A percentile compares a stretch with the other conserved stretches of the same genome.
These are phyloP conservation scores for Lithohypha guttulata DNA, from an alignment of 2,329 filamentous ascomycete genomes.

Conservation along the genomic window DNA sequence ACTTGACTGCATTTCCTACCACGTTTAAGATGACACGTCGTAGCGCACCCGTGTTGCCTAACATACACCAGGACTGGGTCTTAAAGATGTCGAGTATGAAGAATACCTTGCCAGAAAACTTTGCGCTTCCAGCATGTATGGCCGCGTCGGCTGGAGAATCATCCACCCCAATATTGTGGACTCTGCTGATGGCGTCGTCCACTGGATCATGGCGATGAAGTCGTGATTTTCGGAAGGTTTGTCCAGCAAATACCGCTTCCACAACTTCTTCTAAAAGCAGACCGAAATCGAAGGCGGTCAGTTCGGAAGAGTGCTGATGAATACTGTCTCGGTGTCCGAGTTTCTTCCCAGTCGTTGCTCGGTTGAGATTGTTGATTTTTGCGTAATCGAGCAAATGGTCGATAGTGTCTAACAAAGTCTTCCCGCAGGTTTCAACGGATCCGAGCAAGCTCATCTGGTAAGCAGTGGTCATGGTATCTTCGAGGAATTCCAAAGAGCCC, in stretches of 20 bases:
- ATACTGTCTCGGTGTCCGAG: not conserved
- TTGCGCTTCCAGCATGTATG: constrained; percentile 4
- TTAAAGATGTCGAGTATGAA: constrained; percentile 37
- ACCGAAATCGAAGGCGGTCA: constrained; percentile 29
- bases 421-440: constrained; percentile 31
- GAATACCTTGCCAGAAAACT: constrained; percentile 22
- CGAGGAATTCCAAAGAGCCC: constrained; percentile 26
- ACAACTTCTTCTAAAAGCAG: constrained; percentile 43
- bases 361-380: constrained; percentile 34
- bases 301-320: not conserved
- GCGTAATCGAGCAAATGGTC: constrained; percentile 32
- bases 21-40: constrained; percentile 40
- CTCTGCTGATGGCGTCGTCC: constrained; percentile 1
- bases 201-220: not conserved
- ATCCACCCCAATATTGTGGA: not conserved
- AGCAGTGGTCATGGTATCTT: constrained; percentile 24
- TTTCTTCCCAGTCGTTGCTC: not conserved
- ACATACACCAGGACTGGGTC: constrained; percentile 33
- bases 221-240: constrained; percentile 11
- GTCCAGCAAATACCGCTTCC: constrained; percentile 44
- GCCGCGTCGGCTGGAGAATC: constrained; percentile 9
- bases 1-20: constrained; percentile 40
- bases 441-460: constrained; percentile 26
- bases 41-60: constrained; percentile 37
- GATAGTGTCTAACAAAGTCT: constrained; percentile 34